Evolutionary conservation across 2,329 filamentous ascomycete species (phyloP).

Genomic region (Alternaria sp.): DNA sequence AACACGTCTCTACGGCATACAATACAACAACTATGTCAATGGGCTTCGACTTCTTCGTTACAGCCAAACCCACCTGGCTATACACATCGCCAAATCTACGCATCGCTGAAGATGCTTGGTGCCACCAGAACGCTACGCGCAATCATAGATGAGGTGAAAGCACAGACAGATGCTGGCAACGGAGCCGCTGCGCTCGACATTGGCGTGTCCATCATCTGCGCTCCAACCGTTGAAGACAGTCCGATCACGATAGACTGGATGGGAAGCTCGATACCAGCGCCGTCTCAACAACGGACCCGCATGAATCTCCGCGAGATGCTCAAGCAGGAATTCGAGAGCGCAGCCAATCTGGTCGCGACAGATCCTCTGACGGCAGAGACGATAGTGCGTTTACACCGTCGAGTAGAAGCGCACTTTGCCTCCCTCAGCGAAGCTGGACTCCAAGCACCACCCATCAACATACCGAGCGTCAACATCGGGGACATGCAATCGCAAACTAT

Average conservation of each 20-base stretch:
- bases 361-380: conserved; percentile 66
- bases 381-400: conserved; percentile 67
- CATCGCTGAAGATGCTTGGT: conserved; percentile 66
- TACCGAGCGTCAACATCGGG: conserved; percentile 36
- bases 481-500: conserved; percentile 37
- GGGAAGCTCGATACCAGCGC: conserved; percentile 32
- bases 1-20: conserved; percentile 65
- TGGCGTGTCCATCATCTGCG: conserved; percentile 71
- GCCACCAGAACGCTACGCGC: conserved; percentile 65
- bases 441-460: conserved; percentile 32
- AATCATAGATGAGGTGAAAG: conserved; percentile 71
- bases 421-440: conserved; percentile 32
- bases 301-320: conserved; percentile 68
- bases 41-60: conserved; percentile 63
- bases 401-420: conserved; percentile 69
- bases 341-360: conserved; percentile 62
- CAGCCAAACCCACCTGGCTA: conserved; percentile 67
- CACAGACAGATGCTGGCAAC: conserved; percentile 65
- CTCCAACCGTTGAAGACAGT: conserved; percentile 58
- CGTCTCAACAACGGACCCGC: conserved; percentile 43
- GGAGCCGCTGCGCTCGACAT: conserved; percentile 72
- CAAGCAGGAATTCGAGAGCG: conserved; percentile 64
- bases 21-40: conserved; percentile 68
- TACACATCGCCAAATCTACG: conserved; percentile 73
- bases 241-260: conserved; percentile 45